Base-by-base conservation (phyloP, 208 protist species). In the Trypanosoma mega region DNA sequence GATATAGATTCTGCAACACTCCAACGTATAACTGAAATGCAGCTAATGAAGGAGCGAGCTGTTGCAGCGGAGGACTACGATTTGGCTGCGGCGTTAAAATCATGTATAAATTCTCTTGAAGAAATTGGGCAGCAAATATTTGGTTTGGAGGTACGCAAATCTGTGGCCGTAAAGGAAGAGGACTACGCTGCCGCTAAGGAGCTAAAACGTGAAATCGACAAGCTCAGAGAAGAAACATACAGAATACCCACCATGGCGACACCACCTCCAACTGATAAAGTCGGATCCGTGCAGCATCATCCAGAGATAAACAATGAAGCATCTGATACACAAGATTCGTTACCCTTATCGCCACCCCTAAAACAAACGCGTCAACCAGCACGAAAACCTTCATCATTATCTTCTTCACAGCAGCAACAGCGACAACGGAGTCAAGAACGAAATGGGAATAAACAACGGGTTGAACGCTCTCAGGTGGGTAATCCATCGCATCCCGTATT, bases 1-100 rank as follows among this genome's bases (percentile, higher is more conserved):
- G 53, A 73, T 58, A 51, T 61, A 1, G 83, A 90, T 53, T 18
- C 60, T 8, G 47, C 62, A 3, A 70, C 76, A 21, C 36, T 8
- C 9, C 68, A 61, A 21, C 76, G 54, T 33, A 67, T 90, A n/a
- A 23, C n/a, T 18, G 76, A 88, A 41, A 59, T 96, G 12, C 27
- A 68, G 6, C 53, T 63, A 18, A 46, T 87, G 47, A 97, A 97
- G 72, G 65, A 68, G 50, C 70, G 61, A 7, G 92, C 89, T 14
- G 87, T 96, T 12, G 71, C 58, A 24, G 74, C 84, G 27, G 87
- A 97, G 53, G 92, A 97, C 63, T 97, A 96, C 68, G 92, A 97
- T 70, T 37, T 82, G 9, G 92, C 92, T 12, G 71, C 51, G 30
- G 70, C 70, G 5, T 71, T 95, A 20, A 95, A 93, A 60, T 43